Conservation (phyloP, 495 filamentous ascomycete species). For the Aeminium ludgeri region DNA sequence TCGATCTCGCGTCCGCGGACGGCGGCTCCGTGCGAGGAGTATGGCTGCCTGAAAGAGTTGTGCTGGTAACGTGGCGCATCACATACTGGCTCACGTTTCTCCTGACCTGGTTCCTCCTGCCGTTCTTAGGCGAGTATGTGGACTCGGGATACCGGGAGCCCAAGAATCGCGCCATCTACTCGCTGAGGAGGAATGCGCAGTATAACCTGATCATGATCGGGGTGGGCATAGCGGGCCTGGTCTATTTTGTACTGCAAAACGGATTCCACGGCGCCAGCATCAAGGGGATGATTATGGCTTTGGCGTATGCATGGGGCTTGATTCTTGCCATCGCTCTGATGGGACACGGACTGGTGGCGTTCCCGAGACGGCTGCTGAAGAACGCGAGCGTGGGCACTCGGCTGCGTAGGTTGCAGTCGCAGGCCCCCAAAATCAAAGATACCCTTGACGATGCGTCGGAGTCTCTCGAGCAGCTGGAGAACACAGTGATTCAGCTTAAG, state of each 20-base stretch:
- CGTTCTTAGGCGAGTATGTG: conserved; percentile 79
- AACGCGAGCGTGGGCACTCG: conserved; percentile 56
- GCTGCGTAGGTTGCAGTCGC: conserved; percentile 54
- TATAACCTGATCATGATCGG: conserved; percentile 71
- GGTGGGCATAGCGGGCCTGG: conserved; percentile 48
- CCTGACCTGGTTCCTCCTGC: conserved; percentile 89
- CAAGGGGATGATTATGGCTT: conserved; percentile 75
- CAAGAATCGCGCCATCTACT: conserved; percentile 62
- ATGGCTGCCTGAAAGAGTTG: conserved; percentile 46
- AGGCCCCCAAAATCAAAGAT: conserved; percentile 71
- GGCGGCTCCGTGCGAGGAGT: conserved; percentile 46
- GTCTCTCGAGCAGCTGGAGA: conserved; percentile 64
- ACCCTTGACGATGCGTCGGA: conserved; percentile 71
- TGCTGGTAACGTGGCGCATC: conserved; percentile 79
- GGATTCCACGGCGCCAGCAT: conserved; percentile 47
- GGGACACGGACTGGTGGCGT: conserved; percentile 88
- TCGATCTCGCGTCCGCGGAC: conserved; percentile 81
- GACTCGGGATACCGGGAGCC: conserved; percentile 85
- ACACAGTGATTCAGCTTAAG: conserved; percentile 58
- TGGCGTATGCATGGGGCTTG: conserved; percentile 87
- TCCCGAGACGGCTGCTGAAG: conserved; percentile 63
- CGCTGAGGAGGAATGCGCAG: conserved; percentile 66
- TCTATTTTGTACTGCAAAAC: conserved; percentile 70
- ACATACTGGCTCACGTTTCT: conserved; percentile 93
- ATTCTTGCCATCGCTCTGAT: conserved; percentile 86